Conservation (phyloP, 2,329 filamentous ascomycete species). For the Fusarium liriodendri region DNA sequence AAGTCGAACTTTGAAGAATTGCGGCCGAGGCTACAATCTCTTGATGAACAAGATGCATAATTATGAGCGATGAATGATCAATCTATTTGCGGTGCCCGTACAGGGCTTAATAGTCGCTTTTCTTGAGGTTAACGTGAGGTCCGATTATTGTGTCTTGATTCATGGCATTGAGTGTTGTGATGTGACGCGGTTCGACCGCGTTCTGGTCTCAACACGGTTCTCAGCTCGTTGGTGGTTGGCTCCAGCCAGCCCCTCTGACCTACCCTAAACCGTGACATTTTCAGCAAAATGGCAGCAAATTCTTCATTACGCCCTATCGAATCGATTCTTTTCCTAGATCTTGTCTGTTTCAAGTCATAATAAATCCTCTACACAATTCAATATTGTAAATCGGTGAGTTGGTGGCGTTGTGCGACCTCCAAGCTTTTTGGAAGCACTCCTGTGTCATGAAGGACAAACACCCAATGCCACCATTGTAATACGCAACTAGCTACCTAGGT, state of each 20-base stretch:
- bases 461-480: too few species aligned
- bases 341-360: too few species aligned
- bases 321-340: not conserved
- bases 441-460: too few species aligned
- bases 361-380: too few species aligned
- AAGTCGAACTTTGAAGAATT: slow-evolving; percentile 54
- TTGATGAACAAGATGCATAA: slow-evolving; percentile 44
- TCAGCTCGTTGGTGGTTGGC: not conserved
- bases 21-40: slow-evolving; percentile 45
- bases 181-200: not conserved
- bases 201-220: not conserved
- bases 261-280: not conserved
- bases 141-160: not conserved
- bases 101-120: not conserved
- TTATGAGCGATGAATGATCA: slow-evolving; percentile 9
- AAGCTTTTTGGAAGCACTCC: too few species aligned
- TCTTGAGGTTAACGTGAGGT: not conserved
- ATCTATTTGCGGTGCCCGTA: not conserved
- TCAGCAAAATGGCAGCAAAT: not conserved
- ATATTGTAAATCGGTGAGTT: too few species aligned
- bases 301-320: not conserved
- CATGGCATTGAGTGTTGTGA: not conserved
- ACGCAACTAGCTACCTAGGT: too few species aligned
- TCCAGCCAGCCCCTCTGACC: not conserved
- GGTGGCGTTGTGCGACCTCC: too few species aligned